Base-by-base conservation (phyloP, 2,329 filamentous ascomycete species). In the Simplicillium sp. region DNA sequence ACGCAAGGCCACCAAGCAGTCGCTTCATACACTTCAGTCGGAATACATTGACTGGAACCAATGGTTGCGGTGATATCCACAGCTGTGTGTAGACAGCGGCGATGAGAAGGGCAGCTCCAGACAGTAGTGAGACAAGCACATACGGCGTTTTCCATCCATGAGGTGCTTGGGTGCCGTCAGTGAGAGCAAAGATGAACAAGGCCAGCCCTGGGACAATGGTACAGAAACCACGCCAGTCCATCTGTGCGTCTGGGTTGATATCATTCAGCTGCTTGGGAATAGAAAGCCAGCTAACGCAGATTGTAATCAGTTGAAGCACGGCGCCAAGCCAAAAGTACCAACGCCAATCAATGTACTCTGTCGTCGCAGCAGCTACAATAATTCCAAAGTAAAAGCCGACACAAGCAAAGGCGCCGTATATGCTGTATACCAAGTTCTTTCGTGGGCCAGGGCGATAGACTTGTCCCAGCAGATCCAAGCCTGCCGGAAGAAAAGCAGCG, bases 301-400 rank as follows among this genome's bases (percentile, higher is more conserved):
- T 68, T 1, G 76, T 51, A 11, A 81, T 18, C 0, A 70, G 67
- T 13, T 62, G 49, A 31, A 66, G 44, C 33, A 62, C 59, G 31
- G 55, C 50, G 2, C 80, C 82, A 38, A 85, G 69, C 64, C 71
- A 86, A 53, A 86, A 86, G 54, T 82, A 86, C 78, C 77, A 84
- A 4, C 73, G 56, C 80, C 81, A 86, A 2, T 51, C 65, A 2
- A 77, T 57, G 45, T 68, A 82, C 51, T 85, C 75, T 1, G 71
- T 74, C 2, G 72, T 64, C 0, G 83, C 39, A 0, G 81, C 82
- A 2, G 77, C 80, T 34, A 82, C 68, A 50, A 86, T 76, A 42
- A 86, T 82, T 2, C 82, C 82, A 11, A 71, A 43, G 50, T 74
- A 80, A 58, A 80, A 80, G 1, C 77, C 77, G 7, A 77, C 51